Conservation (phyloP, 1,139 yeast genomes). For the Candida tunisiensis region DNA sequence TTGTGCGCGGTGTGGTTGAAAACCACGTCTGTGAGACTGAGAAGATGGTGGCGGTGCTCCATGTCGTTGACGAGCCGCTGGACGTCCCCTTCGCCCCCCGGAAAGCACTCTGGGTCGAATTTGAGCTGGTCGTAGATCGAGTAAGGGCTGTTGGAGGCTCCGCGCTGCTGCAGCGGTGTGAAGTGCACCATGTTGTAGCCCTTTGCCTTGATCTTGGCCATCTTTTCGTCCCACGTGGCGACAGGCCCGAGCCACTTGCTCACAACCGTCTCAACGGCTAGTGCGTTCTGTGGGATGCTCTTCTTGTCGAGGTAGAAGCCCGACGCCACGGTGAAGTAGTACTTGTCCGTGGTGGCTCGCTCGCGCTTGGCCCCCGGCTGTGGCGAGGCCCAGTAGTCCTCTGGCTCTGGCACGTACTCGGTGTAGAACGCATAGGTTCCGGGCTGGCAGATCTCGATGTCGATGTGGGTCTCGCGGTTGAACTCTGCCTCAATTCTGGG, state of each 20-base stretch:
- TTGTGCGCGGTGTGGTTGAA: slow-evolving; percentile 91
- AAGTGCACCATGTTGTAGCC: slow-evolving; percentile 94
- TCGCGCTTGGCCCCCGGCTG: slow-evolving; percentile 8
- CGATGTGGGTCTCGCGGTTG: slow-evolving; percentile 35
- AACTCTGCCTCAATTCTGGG: slow-evolving; percentile 20
- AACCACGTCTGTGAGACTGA: slow-evolving; percentile 81
- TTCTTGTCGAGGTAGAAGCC: slow-evolving; percentile 39
- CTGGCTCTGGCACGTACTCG: slow-evolving; percentile 8
- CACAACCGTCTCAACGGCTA: slow-evolving; percentile 70
- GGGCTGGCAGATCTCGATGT: slow-evolving; percentile 47
- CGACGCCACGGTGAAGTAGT: slow-evolving; percentile 72
- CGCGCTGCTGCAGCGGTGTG: slow-evolving; percentile 83
- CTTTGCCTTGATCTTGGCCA: slow-evolving; percentile 43
- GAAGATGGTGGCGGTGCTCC: slow-evolving; percentile 39
- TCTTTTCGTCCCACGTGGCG: slow-evolving; percentile 47
- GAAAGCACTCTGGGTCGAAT: slow-evolving; percentile 55
- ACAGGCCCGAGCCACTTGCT: slow-evolving; percentile 81
- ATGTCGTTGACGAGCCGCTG: slow-evolving; percentile 28
- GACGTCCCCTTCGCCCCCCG: slow-evolving; percentile 29
- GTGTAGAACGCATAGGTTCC: slow-evolving; percentile 53
- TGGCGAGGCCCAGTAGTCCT: slow-evolving; percentile 5
- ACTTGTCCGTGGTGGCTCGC: slow-evolving; percentile 3
- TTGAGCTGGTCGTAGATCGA: slow-evolving; percentile 73
- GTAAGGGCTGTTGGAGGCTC: slow-evolving; percentile 83
- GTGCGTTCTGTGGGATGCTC: slow-evolving; percentile 58